Base-by-base conservation (phyloP, 2,329 filamentous ascomycete species). In the Diplodia corticola region DNA sequence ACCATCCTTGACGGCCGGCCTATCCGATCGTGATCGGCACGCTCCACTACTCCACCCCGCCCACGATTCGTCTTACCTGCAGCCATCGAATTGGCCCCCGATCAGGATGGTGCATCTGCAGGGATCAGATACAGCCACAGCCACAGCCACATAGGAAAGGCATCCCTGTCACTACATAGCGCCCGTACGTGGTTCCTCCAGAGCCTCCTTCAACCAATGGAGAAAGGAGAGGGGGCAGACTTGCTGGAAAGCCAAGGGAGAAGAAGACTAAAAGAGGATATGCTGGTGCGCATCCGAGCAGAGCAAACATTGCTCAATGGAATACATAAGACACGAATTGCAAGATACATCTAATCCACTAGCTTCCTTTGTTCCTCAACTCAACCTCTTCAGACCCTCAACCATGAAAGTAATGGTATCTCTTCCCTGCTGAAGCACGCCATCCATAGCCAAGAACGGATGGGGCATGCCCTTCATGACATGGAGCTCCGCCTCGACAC, bases 401-500 rank as follows among this genome's bases (percentile, higher is more conserved):
- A 60, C 57, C 46, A 53, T 51, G 26, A 63, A 50, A 4, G 35
- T 53, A 24, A 67, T 60, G 20, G 49, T 35, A n/a, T 55, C 48
- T 53, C 57, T 64, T 4, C 65, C 65, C 30, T 57, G 59, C 35
- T 67, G 48, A 24, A 67, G 28, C 15, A 67, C 65, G 5, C 65
- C 59, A 15, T 55, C 53, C 59, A 64, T 48, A 4, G 65, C 65
- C 46, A 67, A 7, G 35, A 67, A 63, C 6, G 49, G 50, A 64
- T 67, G 65, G 22, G 65, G 59, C 40, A 60, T 55, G 15, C 65
- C 65, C 33, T 63, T 54, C 33, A 54, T 50, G 37, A 67, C 20
- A 15, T 64, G 48, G 48, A 69, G 67, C 55, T 67, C 66, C 65
- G 60, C 54, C 66, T 68, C 46, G 6, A 68, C 69, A 3, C 69